Base-by-base conservation (phyloP, 768 basidiomycete genomes). In the Stropharia rugosoannulata region DNA sequence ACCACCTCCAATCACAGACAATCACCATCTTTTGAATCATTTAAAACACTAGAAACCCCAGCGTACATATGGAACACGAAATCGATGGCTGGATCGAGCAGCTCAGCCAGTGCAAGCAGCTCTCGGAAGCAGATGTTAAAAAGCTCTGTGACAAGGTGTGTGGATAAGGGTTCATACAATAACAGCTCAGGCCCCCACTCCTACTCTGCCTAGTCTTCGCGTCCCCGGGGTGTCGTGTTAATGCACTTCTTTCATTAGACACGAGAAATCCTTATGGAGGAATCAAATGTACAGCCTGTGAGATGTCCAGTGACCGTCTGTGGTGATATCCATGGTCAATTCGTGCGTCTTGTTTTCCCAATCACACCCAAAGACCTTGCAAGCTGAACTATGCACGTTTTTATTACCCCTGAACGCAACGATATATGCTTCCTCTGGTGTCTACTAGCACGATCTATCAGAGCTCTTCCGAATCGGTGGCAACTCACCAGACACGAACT, bases 241-340 rank as follows among this genome's bases (percentile, higher is more conserved):
- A 13, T 55, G 53, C 51, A 25, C n/a, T 51, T 60, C 49, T 58
- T 65, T 56, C 16, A 6, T 4, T 69, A 99, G 97, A 95, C 97
- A 52, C 84, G 96, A 68, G 97, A 98, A 76, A 96, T 99, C 63
- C 73, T 99, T 71, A 95, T 97, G 90, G 96, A 97, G 68, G 97
- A 99, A 78, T 95, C 93, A 32, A 99, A 99, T 70, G 97, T 99
- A 1, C 96, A 98, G 74, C 95, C 95, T 18, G 97, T 99, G 52
- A 81, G 90, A 73, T 98, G 96, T 78, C 97, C 97, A 29, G 97
- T 99, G 62, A 99, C 97, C 47, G 97, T 99, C 57, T 99, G 97
- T 68, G 97, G 97, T 57, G 97, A 99, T 76, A 98, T 99, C 60
- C 97, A 99, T 70, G 97, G 97, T 46, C 97, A 99, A 86, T 99